Base-by-base conservation (phyloP, 148 eudicot species). In the Dianthus caryophyllus region DNA sequence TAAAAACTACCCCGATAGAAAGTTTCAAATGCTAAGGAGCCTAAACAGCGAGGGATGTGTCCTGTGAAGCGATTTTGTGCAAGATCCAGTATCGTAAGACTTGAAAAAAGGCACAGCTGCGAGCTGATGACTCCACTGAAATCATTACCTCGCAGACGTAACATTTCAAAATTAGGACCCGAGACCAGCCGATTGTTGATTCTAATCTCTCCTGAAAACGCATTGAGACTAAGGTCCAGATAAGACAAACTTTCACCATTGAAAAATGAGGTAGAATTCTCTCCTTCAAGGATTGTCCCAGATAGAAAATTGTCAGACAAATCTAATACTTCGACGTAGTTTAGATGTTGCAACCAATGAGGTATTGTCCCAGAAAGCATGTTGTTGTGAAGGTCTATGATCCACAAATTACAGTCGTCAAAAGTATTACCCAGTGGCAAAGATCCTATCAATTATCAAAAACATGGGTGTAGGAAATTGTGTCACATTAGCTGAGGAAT, bases 341-440 rank as follows among this genome's bases (percentile, higher is more conserved):
- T 22, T 43, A 58, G 13, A 30, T 31, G 62, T 41, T 43, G 22
- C 6, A 58, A 22, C 62, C 62, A 58, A 17, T 30, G 22, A 58
- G 62, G 62, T 58, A 58, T 31, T 31, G 43, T 16, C n/a, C 62
- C 62, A 7, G 41, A 31, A 31, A 58, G 21, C 22, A 58, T 31
- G 24, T 58, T 58, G 41, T 31, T 58, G 13, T 31, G 62, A n/a
- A 58, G 62, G 43, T 58, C 62, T n/a, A n/a, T n/a, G n/a, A n/a
- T n/a, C n/a, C n/a, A n/a, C n/a, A n/a, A n/a, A n/a, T n/a, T n/a
- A n/a, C n/a, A n/a, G n/a, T n/a, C n/a, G n/a, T n/a, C n/a, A n/a
- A n/a, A n/a, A n/a, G n/a, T n/a, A n/a, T n/a, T n/a, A n/a, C n/a
- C n/a, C n/a, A n/a, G n/a, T n/a, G n/a, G n/a, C n/a, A n/a, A n/a